phyloP scores from a whole-genome alignment of 495 filamentous ascomycete species.

The Astrocystis sublimbata region DNA sequence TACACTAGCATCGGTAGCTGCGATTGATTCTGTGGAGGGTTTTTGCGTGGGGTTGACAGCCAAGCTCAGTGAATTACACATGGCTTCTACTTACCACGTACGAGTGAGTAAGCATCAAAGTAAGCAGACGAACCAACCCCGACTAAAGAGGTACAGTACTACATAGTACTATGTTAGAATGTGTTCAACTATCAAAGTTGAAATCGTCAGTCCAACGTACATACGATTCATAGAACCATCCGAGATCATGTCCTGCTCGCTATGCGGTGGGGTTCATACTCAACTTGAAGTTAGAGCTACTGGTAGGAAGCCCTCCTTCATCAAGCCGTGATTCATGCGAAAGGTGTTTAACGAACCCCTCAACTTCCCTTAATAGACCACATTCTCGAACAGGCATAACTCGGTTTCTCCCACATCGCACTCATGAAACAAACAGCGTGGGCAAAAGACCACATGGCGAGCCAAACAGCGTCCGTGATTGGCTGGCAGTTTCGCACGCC shows the following conservation, averaged over 20 bases:
- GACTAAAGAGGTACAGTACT: too few species aligned
- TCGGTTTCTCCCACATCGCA: neutral
- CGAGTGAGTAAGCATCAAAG: neutral
- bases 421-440: constrained; percentile 12
- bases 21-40: constrained; percentile 11
- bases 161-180: too few species aligned
- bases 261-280: too few species aligned
- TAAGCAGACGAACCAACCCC: neutral
- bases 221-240: too few species aligned
- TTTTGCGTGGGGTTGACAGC: neutral
- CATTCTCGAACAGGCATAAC: constrained; percentile 5
- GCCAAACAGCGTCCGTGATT: neutral
- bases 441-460: neutral
- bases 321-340: neutral
- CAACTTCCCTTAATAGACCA: neutral
- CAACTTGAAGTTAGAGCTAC: too few species aligned
- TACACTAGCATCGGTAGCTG: too few species aligned
- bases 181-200: too few species aligned
- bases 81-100: too few species aligned
- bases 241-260: too few species aligned
- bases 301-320: neutral
- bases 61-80: too few species aligned
- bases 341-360: neutral
- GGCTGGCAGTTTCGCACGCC: neutral
- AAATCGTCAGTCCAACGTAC: too few species aligned